phyloP scores from a whole-genome alignment of 192 early-diverging fungal genomes.

The Backusella liffmaniae region DNA sequence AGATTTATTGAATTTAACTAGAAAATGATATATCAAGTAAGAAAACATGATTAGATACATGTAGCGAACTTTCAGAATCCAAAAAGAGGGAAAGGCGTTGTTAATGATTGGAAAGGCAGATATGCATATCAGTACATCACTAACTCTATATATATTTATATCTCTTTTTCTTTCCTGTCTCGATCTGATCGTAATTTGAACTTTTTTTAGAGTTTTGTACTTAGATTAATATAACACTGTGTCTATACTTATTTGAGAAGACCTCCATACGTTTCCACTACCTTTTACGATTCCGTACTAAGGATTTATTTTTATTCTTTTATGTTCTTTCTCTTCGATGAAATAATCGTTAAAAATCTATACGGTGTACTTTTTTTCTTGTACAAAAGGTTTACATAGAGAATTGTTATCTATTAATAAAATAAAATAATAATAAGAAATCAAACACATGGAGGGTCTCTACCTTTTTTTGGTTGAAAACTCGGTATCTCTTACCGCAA shows the following conservation, averaged over 20 bases:
- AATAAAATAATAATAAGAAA: background rate
- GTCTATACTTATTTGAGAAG: background rate
- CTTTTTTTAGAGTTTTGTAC: slow-evolving; percentile 1
- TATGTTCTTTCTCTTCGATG: background rate
- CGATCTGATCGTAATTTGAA: background rate
- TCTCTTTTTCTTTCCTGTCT: background rate
- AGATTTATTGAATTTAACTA: background rate
- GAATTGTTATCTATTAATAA: background rate
- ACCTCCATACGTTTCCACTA: background rate
- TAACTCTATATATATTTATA: background rate
- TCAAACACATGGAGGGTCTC: background rate
- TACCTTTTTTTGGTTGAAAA: background rate
- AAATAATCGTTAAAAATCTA: background rate
- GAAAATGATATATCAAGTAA: background rate
- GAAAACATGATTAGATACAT: background rate
- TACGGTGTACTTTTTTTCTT: background rate
- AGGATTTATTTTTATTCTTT: background rate
- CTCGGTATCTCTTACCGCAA: background rate
- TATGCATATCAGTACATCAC: background rate
- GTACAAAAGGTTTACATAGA: background rate
- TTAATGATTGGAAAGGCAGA: background rate
- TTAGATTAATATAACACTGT: background rate
- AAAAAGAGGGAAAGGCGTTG: background rate
- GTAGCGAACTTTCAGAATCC: background rate
- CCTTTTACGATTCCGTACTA: background rate